Conservation (phyloP, 306 rosid genomes). For the Benincasa hispida region DNA sequence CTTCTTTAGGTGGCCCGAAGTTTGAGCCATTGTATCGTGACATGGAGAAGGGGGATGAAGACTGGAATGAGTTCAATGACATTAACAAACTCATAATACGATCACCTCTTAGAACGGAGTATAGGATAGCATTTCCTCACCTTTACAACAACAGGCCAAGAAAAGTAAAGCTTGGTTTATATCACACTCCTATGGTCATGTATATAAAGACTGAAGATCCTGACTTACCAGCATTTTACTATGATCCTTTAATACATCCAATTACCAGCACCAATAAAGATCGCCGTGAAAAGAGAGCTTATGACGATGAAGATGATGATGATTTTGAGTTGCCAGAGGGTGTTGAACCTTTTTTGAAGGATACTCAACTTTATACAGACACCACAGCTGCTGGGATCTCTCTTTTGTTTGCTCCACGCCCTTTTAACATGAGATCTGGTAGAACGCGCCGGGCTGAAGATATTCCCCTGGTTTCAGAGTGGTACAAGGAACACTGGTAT, state of each 20-base stretch:
- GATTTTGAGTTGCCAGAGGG: conserved; percentile 78
- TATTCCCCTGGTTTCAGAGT: conserved; percentile 93
- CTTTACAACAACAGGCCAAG: conserved; percentile 98
- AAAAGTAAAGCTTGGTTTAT: conserved; percentile 87
- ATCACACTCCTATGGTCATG: conserved; percentile 97
- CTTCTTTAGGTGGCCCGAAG: conserved; percentile 79
- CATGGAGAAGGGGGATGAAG: conserved; percentile 99
- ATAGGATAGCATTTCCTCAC: conserved; percentile 95
- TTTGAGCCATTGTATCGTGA: conserved; percentile 98
- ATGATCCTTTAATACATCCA: conserved; percentile 97
- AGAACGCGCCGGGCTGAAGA: conserved; percentile 92
- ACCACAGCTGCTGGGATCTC: conserved; percentile 97
- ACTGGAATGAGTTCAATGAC: conserved; percentile 99
- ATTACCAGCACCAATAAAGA: conserved; percentile 90
- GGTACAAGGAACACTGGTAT: conserved; percentile 98
- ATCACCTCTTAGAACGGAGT: conserved; percentile 96
- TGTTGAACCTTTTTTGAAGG: conserved; percentile 73
- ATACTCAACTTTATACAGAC: conserved; percentile 87
- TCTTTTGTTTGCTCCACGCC: conserved; percentile 92
- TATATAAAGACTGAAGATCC: conserved; percentile 97
- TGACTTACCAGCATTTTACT: conserved; percentile 94
- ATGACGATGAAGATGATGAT: conserved; percentile 81
- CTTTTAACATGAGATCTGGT: conserved; percentile 98
- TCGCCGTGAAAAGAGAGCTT: conserved; percentile 65
- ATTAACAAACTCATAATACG: conserved; percentile 95